Evolutionary conservation across 2,329 filamentous ascomycete genomes (phyloP).

Genomic region (Dryadomyces sulphureus): DNA sequence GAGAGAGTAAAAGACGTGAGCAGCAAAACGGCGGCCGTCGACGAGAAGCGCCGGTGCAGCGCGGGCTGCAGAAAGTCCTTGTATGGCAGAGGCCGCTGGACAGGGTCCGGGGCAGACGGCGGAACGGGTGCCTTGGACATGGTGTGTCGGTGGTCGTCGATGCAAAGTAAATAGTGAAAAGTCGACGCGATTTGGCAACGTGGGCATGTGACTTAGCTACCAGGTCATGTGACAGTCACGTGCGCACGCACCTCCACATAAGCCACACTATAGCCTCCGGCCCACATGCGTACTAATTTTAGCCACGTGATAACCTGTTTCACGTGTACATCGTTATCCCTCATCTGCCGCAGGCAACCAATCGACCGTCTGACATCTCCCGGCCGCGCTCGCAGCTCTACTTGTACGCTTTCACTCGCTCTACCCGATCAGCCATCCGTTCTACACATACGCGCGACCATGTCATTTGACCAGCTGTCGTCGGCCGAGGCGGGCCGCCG

Average conservation of each 20-base stretch:
- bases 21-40: conserved; percentile 56
- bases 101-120: conserved; percentile 17
- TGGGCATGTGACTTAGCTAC: too few relatives aligned
- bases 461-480: conserved; percentile 86
- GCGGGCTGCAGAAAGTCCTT: conserved; percentile 84
- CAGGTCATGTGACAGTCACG: not conserved
- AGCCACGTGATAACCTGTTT: not conserved
- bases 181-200: too few relatives aligned
- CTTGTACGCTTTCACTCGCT: not conserved
- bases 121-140: conserved; percentile 29
- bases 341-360: not conserved
- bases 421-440: not conserved
- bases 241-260: too few relatives aligned
- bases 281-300: too few relatives aligned
- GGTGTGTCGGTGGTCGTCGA: not conserved
- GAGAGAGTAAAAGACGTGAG: conserved; percentile 60
- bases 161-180: too few relatives aligned
- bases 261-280: too few relatives aligned
- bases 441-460: conserved; percentile 24
- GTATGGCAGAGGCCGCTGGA: conserved; percentile 46
- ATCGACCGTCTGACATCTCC: not conserved
- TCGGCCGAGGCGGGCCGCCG: conserved; percentile 62
- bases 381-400: not conserved
- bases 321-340: too few relatives aligned
- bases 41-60: conserved; percentile 73